These are phyloP conservation scores for Plantago rigida DNA, from an alignment of 305 asterid genomes.

Conservation along the genomic window DNA sequence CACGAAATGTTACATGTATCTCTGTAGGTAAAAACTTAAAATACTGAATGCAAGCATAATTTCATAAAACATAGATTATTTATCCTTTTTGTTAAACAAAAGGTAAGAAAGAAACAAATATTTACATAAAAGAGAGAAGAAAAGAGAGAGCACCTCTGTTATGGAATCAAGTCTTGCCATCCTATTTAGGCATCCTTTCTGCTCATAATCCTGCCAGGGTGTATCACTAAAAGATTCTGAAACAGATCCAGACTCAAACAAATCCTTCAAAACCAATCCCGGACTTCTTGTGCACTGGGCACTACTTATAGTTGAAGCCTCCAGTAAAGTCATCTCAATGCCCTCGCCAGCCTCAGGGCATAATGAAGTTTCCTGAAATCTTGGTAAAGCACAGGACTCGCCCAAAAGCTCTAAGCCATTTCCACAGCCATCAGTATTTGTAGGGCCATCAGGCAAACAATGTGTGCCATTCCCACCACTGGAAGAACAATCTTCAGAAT, in stretches of 20 bases:
- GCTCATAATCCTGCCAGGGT: constrained; percentile 40
- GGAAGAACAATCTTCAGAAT: constrained; percentile 40
- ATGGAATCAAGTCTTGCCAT: constrained; percentile 35
- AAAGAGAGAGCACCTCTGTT: constrained; percentile 43
- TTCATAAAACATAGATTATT: too few species aligned
- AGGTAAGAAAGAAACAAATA: too few species aligned
- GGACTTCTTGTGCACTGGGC: constrained; percentile 37
- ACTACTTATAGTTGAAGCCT: constrained; percentile 36
- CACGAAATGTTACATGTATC: background rate
- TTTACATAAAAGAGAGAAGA: too few species aligned
- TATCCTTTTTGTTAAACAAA: too few species aligned
- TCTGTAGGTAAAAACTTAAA: background rate
- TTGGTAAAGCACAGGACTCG: constrained; percentile 32
- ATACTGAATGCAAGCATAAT: background rate
- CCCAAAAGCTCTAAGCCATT: constrained; percentile 34
- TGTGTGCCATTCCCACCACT: constrained; percentile 33
- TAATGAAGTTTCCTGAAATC: constrained; percentile 36
- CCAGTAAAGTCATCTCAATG: constrained; percentile 53
- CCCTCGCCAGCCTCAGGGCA: constrained; percentile 32
- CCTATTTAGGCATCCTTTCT: constrained; percentile 37
- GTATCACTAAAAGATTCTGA: constrained; percentile 37
- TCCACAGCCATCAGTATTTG: constrained; percentile 28
- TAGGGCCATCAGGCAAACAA: constrained; percentile 28
- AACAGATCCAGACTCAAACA: constrained; percentile 46
- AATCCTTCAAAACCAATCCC: constrained; percentile 41